Evolutionary conservation across 768 basidiomycete species (phyloP).

Genomic region (Termitomyces sp.): DNA sequence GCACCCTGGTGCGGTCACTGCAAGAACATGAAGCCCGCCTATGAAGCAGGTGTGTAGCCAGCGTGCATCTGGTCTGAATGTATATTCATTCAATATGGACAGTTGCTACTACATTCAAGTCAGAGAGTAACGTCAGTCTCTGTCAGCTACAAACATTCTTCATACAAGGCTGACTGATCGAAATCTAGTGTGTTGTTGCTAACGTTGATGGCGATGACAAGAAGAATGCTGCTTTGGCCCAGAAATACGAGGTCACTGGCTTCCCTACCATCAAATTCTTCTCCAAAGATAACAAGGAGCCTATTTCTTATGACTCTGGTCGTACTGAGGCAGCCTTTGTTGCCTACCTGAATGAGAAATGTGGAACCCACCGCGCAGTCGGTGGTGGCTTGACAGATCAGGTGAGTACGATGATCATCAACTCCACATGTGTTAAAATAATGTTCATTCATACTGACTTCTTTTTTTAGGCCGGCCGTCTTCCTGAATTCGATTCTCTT

Average conservation of each 20-base stretch:
- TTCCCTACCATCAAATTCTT: conserved; percentile 98
- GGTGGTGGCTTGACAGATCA: conserved; percentile 77
- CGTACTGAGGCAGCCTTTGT: conserved; percentile 77
- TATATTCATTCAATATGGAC: neutral
- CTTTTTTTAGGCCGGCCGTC: conserved; percentile 68
- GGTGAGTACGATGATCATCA: conserved; percentile 32
- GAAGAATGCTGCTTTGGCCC: conserved; percentile 67
- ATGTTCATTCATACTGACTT: neutral
- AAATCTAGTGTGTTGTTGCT: conserved; percentile 74
- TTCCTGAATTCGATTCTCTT: conserved; percentile 71
- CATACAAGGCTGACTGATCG: neutral
- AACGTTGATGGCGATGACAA: conserved; percentile 89
- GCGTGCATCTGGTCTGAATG: neutral
- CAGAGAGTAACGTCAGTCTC: conserved; percentile 65
- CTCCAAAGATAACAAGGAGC: conserved; percentile 61
- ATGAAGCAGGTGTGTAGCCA: conserved; percentile 61
- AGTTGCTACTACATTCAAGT: conserved; percentile 78
- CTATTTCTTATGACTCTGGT: conserved; percentile 64
- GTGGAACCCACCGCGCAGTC: conserved; percentile 79
- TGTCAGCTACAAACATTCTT: neutral
- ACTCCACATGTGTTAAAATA: neutral
- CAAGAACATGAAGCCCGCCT: conserved; percentile 84
- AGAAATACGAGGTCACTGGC: conserved; percentile 67
- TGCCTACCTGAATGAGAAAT: conserved; percentile 78
- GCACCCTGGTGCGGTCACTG: conserved; percentile 94